Evolutionary conservation across 345 rosid species (phyloP).

Genomic region (Pelargonium nanum): DNA sequence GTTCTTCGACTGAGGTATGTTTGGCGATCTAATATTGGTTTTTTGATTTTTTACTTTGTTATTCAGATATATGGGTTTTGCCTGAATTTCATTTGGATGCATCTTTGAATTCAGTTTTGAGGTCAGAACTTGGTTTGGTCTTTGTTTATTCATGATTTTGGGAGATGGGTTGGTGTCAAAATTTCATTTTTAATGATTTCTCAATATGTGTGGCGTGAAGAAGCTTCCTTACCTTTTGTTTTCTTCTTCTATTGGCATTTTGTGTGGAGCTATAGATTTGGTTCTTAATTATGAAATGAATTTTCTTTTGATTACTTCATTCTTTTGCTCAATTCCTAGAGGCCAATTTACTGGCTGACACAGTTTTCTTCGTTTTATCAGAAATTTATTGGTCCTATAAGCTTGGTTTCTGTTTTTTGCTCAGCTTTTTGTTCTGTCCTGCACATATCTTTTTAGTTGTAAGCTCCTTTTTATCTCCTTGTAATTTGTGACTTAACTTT

Average conservation of each 20-base stretch:
- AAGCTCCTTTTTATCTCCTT: not conserved
- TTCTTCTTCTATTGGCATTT: not conserved
- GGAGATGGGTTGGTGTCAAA: not conserved
- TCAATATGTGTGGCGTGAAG: not conserved
- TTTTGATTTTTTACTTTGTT: not conserved
- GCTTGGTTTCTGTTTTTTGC: too few relatives aligned
- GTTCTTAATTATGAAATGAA: not conserved
- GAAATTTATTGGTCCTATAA: too few relatives aligned
- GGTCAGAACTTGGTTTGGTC: not conserved
- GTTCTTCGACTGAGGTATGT: not conserved
- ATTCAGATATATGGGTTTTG: not conserved
- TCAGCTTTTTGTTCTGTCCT: too few relatives aligned
- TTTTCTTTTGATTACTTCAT: not conserved
- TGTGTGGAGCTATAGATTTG: not conserved
- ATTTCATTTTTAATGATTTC: not conserved
- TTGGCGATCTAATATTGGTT: not conserved
- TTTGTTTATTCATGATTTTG: too few relatives aligned
- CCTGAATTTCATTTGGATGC: not conserved
- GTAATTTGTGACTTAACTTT: not conserved
- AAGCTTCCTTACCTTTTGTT: not conserved
- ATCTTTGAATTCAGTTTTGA: not conserved
- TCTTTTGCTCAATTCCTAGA: not conserved
- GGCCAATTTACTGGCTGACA: too few relatives aligned
- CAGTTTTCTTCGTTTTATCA: too few relatives aligned
- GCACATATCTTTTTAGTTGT: not conserved